phyloP scores from a whole-genome alignment of 805 yeast species.

The Barnettozyma vustinii region DNA sequence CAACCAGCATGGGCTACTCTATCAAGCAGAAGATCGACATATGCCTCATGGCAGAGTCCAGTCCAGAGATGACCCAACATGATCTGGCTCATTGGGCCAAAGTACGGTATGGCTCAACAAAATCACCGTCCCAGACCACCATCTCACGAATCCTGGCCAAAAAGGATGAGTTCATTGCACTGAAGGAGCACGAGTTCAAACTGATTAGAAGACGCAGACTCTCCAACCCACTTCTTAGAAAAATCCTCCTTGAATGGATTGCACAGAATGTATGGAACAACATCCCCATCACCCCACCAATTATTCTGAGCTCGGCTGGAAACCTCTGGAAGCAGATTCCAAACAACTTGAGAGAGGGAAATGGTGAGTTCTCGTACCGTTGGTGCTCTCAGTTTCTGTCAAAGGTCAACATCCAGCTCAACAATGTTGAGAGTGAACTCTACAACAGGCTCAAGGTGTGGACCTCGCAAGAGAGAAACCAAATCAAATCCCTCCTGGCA shows the following conservation, averaged over 20 bases:
- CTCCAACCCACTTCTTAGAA: conserved; percentile 50
- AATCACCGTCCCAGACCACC: conserved; percentile 63
- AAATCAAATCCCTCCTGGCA: conserved; percentile 39
- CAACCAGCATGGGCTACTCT: conserved; percentile 44
- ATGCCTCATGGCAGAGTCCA: conserved; percentile 61
- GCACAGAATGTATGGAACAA: conserved; percentile 63
- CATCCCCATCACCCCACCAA: conserved; percentile 59
- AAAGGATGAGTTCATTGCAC: conserved; percentile 46
- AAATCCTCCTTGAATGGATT: conserved; percentile 65
- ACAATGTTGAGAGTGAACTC: conserved; percentile 40
- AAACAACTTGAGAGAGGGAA: conserved; percentile 48
- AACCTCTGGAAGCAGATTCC: conserved; percentile 61
- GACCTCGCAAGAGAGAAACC: conserved; percentile 52
- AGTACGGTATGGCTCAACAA: conserved; percentile 42
- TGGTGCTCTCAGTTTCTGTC: conserved; percentile 46
- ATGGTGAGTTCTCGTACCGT: conserved; percentile 58
- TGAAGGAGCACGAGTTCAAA: conserved; percentile 46
- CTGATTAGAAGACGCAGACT: conserved; percentile 41
- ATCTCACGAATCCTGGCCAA: conserved; percentile 55
- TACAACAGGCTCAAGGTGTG: conserved; percentile 48
- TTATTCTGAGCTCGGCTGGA: conserved; percentile 56
- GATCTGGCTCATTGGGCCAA: conserved; percentile 65
- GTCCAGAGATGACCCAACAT: conserved; percentile 62
- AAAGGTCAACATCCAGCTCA: conserved; percentile 46
- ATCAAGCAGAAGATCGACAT: conserved; percentile 61